Evolutionary conservation across 1,284 basidiomycete genomes (phyloP).

Genomic region (Cutaneotrichosporon cutaneum): DNA sequence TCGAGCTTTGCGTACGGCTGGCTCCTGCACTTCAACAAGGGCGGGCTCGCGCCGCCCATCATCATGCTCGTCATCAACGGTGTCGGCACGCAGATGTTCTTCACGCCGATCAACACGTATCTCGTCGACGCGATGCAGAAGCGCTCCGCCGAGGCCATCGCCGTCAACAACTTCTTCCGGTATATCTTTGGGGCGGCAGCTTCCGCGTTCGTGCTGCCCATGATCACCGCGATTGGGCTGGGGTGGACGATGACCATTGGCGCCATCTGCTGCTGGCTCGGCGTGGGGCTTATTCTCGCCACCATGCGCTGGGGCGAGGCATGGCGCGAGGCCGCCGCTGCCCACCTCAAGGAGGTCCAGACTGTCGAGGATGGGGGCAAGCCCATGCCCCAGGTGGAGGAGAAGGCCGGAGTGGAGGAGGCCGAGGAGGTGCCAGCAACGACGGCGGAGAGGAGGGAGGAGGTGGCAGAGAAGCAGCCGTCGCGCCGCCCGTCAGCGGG

Average conservation of each 20-base stretch:
- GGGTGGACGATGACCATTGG: conserved; percentile 59
- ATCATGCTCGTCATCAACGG: conserved; percentile 53
- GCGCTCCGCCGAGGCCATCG: conserved; percentile 59
- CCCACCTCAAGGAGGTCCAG: conserved; percentile 22
- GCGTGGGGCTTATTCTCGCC: conserved; percentile 19
- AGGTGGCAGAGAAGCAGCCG: neutral
- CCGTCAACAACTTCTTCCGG: conserved; percentile 50
- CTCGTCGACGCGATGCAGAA: conserved; percentile 60
- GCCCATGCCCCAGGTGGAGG: conserved; percentile 3
- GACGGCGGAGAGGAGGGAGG: neutral
- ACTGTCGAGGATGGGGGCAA: conserved; percentile 9
- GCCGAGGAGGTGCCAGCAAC: neutral
- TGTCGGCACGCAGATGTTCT: conserved; percentile 51
- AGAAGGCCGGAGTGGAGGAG: neutral
- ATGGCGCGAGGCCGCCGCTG: conserved; percentile 39
- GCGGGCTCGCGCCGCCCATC: conserved; percentile 46
- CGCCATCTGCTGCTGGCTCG: conserved; percentile 49
- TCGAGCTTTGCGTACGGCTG: conserved; percentile 43
- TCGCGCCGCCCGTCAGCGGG: conserved; percentile 1
- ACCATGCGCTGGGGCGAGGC: conserved; percentile 34
- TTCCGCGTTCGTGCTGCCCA: conserved; percentile 57
- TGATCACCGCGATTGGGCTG: conserved; percentile 60
- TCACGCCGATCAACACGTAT: conserved; percentile 61
- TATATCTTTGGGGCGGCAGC: conserved; percentile 53
- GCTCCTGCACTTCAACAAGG: conserved; percentile 36